A percentile compares a stretch with the other conserved stretches of the same genome.
Evolutionary conservation across 2,329 filamentous ascomycete species (phyloP).

Genomic region (Zymoseptoria ardabiliae): DNA sequence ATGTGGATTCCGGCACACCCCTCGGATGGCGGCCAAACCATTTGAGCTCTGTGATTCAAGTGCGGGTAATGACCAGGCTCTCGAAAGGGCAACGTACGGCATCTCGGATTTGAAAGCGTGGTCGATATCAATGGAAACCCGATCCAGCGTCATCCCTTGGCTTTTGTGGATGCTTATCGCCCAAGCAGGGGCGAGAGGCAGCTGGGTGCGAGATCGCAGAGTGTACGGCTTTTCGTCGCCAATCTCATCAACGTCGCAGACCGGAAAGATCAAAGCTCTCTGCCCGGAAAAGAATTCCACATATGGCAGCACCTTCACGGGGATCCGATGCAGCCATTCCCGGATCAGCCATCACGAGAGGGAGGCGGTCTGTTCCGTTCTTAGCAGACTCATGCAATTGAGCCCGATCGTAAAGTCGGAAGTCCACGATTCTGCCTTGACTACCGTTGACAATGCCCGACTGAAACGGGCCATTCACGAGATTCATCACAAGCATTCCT

Average conservation of each 20-base stretch:
- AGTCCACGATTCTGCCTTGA: background rate
- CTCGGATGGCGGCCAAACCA: background rate
- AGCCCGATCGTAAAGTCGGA: background rate
- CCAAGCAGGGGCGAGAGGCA: constrained; percentile 54
- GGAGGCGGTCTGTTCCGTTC: background rate
- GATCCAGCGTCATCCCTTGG: constrained; percentile 55
- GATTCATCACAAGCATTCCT: background rate
- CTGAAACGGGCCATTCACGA: background rate
- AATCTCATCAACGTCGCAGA: constrained; percentile 42
- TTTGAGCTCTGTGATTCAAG: constrained; percentile 31
- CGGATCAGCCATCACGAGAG: background rate
- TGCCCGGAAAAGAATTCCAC: constrained; percentile 48
- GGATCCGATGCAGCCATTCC: background rate
- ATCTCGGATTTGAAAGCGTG: constrained; percentile 50
- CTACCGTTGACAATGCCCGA: background rate
- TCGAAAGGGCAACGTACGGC: constrained; percentile 54
- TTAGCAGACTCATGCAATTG: background rate
- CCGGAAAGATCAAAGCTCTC: constrained; percentile 41
- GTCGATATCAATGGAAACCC: constrained; percentile 48
- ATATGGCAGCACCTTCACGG: constrained; percentile 33
- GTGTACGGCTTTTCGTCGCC: constrained; percentile 42
- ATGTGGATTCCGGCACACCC: background rate
- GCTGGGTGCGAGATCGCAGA: constrained; percentile 49
- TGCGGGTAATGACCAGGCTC: constrained; percentile 45
- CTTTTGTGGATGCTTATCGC: constrained; percentile 57